Evolutionary conservation across 352 stramenopile species (phyloP).

Genomic region (Phytophthora uliginosa): DNA sequence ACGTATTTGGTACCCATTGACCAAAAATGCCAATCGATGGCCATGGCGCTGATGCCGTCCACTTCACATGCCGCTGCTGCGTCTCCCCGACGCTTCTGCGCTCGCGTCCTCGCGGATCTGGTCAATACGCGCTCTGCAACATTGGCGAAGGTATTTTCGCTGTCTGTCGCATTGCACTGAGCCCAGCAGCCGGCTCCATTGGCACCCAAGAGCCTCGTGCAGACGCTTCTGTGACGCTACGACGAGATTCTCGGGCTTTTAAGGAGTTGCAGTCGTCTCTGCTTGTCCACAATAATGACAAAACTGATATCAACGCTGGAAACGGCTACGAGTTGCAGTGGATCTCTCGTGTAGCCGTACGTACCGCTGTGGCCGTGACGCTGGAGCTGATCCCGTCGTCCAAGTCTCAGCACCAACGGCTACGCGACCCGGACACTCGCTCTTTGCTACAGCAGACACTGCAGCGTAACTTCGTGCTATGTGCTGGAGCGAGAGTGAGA

Average conservation of each 20-base stretch:
- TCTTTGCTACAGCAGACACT: conserved; percentile 69
- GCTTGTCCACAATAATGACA: conserved; percentile 9
- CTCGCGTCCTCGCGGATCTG: conserved; percentile 36
- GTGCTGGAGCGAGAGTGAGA: conserved; percentile 44
- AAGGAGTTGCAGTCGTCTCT: conserved; percentile 35
- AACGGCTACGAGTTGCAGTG: conserved; percentile 36
- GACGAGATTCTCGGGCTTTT: conserved; percentile 23
- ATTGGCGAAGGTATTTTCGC: conserved; percentile 28
- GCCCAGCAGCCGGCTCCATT: conserved; percentile 4
- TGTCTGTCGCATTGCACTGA: conserved; percentile 59
- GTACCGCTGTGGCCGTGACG: conserved; percentile 58
- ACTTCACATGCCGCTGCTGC: conserved; percentile 72
- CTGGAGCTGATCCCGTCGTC: conserved; percentile 44
- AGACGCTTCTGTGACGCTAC: conserved; percentile 48
- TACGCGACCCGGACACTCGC: conserved; percentile 43
- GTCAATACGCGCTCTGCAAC: conserved; percentile 48
- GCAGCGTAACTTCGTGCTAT: conserved; percentile 61
- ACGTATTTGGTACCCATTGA: not conserved
- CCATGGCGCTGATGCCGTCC: conserved; percentile 29
- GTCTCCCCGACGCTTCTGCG: conserved; percentile 47
- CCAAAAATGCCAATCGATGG: conserved; percentile 31
- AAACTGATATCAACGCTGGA: not conserved
- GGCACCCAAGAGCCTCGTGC: not conserved
- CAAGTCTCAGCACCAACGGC: conserved; percentile 22
- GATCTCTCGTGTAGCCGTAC: conserved; percentile 56